Evolutionary conservation across 352 stramenopile genomes (phyloP).

Genomic region (Pseudoperonospora humuli): DNA sequence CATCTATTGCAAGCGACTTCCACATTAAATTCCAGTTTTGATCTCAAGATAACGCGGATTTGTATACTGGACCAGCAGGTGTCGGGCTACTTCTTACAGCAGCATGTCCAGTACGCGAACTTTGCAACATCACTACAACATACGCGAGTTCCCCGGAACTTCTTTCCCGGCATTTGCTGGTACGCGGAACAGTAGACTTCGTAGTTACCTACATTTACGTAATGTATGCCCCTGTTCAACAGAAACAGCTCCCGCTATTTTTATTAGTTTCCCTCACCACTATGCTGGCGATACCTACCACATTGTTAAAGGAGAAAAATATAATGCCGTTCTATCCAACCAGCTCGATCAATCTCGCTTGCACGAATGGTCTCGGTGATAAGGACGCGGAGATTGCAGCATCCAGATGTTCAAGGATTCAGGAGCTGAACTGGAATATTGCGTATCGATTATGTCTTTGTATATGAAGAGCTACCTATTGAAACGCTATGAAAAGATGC

Average conservation of each 20-base stretch:
- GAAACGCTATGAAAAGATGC: too few species aligned
- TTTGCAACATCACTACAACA: neutral
- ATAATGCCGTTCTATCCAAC: too few species aligned
- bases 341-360: too few species aligned
- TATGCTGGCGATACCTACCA: too few species aligned
- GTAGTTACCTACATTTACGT: slow-evolving; percentile 7
- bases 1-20: slow-evolving; percentile 1
- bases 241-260: neutral
- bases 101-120: neutral
- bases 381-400: too few species aligned
- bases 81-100: slow-evolving; percentile 6
- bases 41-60: slow-evolving; percentile 6
- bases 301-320: too few species aligned
- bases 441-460: too few species aligned
- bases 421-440: too few species aligned
- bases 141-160: neutral
- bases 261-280: too few species aligned
- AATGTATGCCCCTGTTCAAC: slow-evolving; percentile 7
- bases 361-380: too few species aligned
- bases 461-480: too few species aligned
- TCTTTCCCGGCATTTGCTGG: slow-evolving; percentile 1
- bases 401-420: too few species aligned
- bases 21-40: slow-evolving; percentile 5
- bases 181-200: neutral
- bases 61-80: slow-evolving; percentile 1